These are phyloP conservation scores for Aspergillus bombycis DNA, from an alignment of 2,329 filamentous ascomycete species.

Conservation along the genomic window DNA sequence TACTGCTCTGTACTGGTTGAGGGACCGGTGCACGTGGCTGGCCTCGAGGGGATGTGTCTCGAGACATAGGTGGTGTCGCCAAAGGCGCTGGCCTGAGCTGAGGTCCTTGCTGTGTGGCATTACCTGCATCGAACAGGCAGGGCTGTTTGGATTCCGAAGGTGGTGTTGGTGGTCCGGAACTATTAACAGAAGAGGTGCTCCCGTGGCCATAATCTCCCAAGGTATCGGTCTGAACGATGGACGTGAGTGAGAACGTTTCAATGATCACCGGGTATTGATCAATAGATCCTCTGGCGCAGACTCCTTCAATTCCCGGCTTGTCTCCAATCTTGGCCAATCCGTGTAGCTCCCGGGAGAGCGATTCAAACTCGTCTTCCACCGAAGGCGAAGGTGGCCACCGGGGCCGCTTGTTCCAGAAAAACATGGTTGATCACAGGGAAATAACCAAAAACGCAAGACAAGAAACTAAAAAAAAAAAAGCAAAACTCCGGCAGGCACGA, in stretches of 20 bases:
- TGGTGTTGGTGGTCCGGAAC: conserved; percentile 31
- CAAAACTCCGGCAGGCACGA: conserved; percentile 8
- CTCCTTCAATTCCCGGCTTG: conserved; percentile 37
- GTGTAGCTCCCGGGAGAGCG: conserved; percentile 45
- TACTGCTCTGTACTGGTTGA: not conserved
- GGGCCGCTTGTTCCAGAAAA: conserved; percentile 32
- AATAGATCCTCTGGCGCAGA: conserved; percentile 41
- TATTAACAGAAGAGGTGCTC: conserved; percentile 33
- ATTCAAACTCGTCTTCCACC: conserved; percentile 49
- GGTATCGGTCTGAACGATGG: conserved; percentile 17
- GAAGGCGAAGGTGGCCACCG: conserved; percentile 48
- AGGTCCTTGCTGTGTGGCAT: conserved; percentile 2
- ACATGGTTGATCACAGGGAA: conserved; percentile 20
- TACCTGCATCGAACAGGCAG: conserved; percentile 16
- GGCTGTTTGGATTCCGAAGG: conserved; percentile 23
- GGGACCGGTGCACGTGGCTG: not conserved
- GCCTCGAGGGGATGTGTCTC: conserved; percentile 10
- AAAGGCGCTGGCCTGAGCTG: conserved; percentile 1
- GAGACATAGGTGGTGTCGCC: conserved; percentile 5
- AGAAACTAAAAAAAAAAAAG: conserved; percentile 17
- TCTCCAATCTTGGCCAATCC: conserved; percentile 34
- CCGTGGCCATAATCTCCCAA: conserved; percentile 22
- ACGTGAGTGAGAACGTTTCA: conserved; percentile 23
- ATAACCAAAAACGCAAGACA: conserved; percentile 11
- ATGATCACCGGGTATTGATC: conserved; percentile 51